Evolutionary conservation across 768 basidiomycete species (phyloP).

Genomic region (Pleurotus giganteus): DNA sequence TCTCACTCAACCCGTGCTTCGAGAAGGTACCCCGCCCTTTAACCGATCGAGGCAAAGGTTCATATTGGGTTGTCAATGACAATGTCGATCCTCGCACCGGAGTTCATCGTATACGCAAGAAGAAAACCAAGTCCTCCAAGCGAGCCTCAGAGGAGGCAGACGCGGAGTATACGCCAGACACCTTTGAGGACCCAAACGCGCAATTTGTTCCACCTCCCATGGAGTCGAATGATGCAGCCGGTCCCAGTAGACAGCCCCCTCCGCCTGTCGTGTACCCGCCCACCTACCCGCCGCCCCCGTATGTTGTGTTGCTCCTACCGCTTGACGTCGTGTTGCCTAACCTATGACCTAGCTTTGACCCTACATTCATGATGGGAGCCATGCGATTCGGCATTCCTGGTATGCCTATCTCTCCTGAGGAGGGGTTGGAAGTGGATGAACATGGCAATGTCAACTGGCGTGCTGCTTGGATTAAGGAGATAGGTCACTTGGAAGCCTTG

Average conservation of each 20-base stretch:
- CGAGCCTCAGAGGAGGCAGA: slow-evolving; percentile 56
- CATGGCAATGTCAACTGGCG: slow-evolving; percentile 82
- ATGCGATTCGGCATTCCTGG: slow-evolving; percentile 57
- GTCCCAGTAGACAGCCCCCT: slow-evolving; percentile 55
- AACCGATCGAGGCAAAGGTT: slow-evolving; percentile 88
- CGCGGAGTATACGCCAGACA: slow-evolving; percentile 62
- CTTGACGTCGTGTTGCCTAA: slow-evolving; percentile 15
- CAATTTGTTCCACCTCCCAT: slow-evolving; percentile 56
- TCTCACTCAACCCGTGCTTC: slow-evolving; percentile 88
- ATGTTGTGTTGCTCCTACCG: slow-evolving; percentile 28
- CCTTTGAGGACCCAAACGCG: slow-evolving; percentile 53
- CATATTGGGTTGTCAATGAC: slow-evolving; percentile 91
- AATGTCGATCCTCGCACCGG: slow-evolving; percentile 88
- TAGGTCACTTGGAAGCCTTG: slow-evolving; percentile 70
- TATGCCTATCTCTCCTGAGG: slow-evolving; percentile 62
- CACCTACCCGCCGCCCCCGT: slow-evolving; percentile 56
- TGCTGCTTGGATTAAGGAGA: slow-evolving; percentile 76
- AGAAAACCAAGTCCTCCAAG: slow-evolving; percentile 65
- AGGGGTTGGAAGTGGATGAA: slow-evolving; percentile 70
- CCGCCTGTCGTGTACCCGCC: slow-evolving; percentile 36
- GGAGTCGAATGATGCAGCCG: slow-evolving; percentile 53
- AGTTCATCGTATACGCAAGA: slow-evolving; percentile 86
- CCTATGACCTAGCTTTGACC: slow-evolving; percentile 72
- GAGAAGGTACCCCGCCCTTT: slow-evolving; percentile 90
- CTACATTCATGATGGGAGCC: slow-evolving; percentile 58